Conservation (phyloP, 1,284 basidiomycete genomes). For the Mrakiaceae sp. region DNA sequence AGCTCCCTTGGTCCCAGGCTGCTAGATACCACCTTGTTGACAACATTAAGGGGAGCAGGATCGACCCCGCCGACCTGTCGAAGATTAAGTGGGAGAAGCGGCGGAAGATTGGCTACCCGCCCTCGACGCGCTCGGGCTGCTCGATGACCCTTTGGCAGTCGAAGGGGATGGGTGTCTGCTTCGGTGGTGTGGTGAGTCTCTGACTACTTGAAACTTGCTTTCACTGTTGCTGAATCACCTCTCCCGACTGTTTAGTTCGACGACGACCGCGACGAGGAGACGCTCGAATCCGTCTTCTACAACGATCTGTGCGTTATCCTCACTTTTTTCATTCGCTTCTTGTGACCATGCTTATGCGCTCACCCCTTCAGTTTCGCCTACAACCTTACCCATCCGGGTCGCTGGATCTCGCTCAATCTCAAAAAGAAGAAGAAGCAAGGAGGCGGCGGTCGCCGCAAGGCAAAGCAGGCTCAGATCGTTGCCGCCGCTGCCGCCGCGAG, state of each 20-base stretch:
- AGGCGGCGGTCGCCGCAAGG: constrained; percentile 36
- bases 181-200: constrained; percentile 58
- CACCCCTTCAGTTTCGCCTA: constrained; percentile 55
- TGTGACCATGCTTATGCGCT: not conserved
- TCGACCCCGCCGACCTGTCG: constrained; percentile 39
- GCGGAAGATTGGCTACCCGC: constrained; percentile 66
- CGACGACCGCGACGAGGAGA: constrained; percentile 77
- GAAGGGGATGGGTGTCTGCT: constrained; percentile 59
- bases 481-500: constrained; percentile 17
- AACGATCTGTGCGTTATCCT: constrained; percentile 55
- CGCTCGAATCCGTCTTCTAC: constrained; percentile 70
- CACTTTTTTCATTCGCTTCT: not conserved
- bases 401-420: constrained; percentile 67
- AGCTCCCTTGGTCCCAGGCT: constrained; percentile 17
- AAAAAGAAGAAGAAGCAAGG: constrained; percentile 44
- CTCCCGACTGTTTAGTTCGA: constrained; percentile 42
- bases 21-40: not conserved
- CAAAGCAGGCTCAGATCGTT: not conserved
- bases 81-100: constrained; percentile 73
- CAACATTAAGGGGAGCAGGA: constrained; percentile 26
- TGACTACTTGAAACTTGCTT: no score
- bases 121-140: constrained; percentile 47
- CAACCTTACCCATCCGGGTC: constrained; percentile 61
- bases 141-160: constrained; percentile 37
- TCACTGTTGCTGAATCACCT: no score